Evolutionary conservation across 2,329 filamentous ascomycete genomes (phyloP), one percentile per base, ranked within the genome.

Genomic region (Aspergillus sp.): DNA sequence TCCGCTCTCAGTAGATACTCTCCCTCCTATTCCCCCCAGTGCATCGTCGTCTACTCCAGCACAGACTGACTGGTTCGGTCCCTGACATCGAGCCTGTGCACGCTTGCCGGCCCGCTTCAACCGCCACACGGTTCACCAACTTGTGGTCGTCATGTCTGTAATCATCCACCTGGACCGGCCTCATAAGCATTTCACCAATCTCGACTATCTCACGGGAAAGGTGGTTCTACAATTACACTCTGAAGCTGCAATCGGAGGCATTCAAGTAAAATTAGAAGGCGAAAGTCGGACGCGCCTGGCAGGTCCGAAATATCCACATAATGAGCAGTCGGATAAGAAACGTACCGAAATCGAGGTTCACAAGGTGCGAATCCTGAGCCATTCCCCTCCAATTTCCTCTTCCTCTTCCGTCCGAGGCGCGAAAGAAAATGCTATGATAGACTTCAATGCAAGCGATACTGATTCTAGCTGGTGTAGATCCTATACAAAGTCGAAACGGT

Each of bases 251-350:
- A 76, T 82, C 54, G 74, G 76, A 42, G 74, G 74, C 4, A 79
- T 82, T 39, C 77, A 77, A 44, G 80, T 82, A 51, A 82, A 82
- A 66, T 67, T 82, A 27, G 80, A 82, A 62, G 80, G 79, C 21
- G 80, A 82, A 64, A 82, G 79, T 66, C 76, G 75, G 38, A 80
- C 80, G 23, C 71, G 79, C 42, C 72, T 82, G 15, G 72, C 74
- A 2, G 77, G 74, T 15, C 74, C 72, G 62, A 76, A 71, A 57
- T 63, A 78, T 61, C 75, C 74, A 2, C 70, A 76, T 58, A 67
- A 76, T 75, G 78, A 77, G 38, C 67, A 76, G 39, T 74, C 77
- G 21, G 78, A 81, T n/a, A 80, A 80, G 70, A 79, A 76, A 67
- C 76, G 77, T 58, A 77, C 78, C n/a, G 79, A 81, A 68, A 66